Percentiles rank a stretch among this genome's conserved stretches.
Conservation (phyloP, 2,329 filamentous ascomycete genomes). For the Volutella citrinella region DNA sequence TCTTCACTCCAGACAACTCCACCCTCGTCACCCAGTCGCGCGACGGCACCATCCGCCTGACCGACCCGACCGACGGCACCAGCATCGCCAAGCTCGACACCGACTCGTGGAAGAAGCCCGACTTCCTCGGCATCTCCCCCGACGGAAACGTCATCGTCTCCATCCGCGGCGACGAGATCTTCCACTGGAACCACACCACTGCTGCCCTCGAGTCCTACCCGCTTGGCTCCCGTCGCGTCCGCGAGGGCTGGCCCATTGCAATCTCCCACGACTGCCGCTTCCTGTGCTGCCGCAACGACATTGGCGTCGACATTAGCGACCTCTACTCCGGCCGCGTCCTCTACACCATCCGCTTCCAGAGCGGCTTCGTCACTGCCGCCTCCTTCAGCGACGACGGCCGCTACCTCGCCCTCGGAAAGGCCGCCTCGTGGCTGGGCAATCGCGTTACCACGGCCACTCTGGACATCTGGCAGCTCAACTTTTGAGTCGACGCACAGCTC, state of each 20-base stretch:
- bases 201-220: conserved; percentile 29
- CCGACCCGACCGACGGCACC: conserved; percentile 13
- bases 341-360: conserved; percentile 28
- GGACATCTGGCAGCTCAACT: conserved; percentile 27
- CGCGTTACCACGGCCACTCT: conserved; percentile 22
- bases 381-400: conserved; percentile 29
- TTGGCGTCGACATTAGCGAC: conserved; percentile 34
- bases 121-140: conserved; percentile 25
- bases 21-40: conserved; percentile 22
- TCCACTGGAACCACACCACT: conserved; percentile 30
- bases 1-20: conserved; percentile 24
- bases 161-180: conserved; percentile 33
- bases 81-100: conserved; percentile 27
- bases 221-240: conserved; percentile 26
- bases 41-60: conserved; percentile 27
- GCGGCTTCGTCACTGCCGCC: conserved; percentile 29
- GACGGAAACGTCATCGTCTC: conserved; percentile 29
- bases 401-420: conserved; percentile 29
- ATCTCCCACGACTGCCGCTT: conserved; percentile 35
- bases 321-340: conserved; percentile 31
- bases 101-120: conserved; percentile 25
- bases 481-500: conserved; percentile 13
- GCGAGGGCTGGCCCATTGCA: conserved; percentile 34
- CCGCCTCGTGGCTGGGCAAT: conserved; percentile 19
- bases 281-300: conserved; percentile 32